Conservation (phyloP, 73 alveolate species). For the Paramecium sexaurelia region DNA sequence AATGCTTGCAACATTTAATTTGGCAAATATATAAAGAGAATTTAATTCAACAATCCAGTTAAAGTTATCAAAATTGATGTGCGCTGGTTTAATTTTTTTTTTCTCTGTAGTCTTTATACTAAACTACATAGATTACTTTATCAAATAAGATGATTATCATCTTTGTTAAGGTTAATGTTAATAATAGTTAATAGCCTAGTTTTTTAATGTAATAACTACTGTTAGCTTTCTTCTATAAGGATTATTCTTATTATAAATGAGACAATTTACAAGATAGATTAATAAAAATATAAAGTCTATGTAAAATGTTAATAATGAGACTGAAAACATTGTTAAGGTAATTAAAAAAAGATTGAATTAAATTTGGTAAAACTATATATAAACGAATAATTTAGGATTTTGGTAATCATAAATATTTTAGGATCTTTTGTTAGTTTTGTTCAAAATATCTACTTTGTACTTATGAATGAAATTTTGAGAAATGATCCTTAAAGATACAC, state of each 20-base stretch:
- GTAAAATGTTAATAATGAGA: neutral
- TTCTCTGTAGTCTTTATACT: neutral
- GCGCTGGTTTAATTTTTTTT: neutral
- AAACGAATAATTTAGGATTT: neutral
- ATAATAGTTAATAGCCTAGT: neutral
- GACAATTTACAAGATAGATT: neutral
- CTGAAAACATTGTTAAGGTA: neutral
- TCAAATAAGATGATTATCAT: neutral
- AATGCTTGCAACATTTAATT: neutral
- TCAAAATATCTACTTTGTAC: neutral
- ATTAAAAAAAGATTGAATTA: neutral
- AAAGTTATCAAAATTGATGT: slow-evolving; percentile 9
- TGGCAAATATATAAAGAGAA: neutral
- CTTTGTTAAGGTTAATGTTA: neutral
- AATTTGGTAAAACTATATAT: neutral
- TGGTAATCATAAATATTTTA: neutral
- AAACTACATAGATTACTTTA: neutral
- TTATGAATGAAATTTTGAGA: neutral
- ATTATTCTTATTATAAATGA: neutral
- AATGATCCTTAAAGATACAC: neutral
- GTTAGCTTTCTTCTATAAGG: neutral
- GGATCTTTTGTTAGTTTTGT: slow-evolving; percentile 21
- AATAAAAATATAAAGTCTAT: neutral
- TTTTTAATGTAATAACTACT: neutral
- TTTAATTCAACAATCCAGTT: neutral